Evolutionary conservation across 1,139 yeast genomes (phyloP), one percentile per base, ranked within the genome.

Genomic region (Eremothecium sinecaudum): DNA sequence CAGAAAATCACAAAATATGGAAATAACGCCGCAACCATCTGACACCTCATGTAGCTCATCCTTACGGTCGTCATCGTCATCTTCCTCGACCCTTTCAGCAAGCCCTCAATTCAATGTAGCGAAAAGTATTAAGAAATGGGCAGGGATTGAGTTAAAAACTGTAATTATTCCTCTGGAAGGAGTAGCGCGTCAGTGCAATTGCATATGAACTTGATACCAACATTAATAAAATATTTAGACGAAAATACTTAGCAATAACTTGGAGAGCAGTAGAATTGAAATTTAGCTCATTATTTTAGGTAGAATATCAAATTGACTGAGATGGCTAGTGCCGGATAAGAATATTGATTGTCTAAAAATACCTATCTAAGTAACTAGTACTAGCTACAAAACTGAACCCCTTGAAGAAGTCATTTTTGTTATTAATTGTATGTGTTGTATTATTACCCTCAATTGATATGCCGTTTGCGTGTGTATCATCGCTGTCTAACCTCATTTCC

Each of bases 401-500:
- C 18, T 58, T 47, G 39, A 64, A 64, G 16, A 52, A 39, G 36
- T 59, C 62, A 10, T 39, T 31, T 4, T 36, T 36, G 4, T 18
- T 14, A 7, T 9, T 12, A 23, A 12, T 6, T 16, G 4, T 10
- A 24, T 42, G 38, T 3, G 33, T 16, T 23, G 24, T 33, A 15
- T 22, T 30, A 5, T 22, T 29, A 2, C 13, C 28, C 10, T 23
- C 18, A 11, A 32, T 28, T 7, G 16, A 24, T 4, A 38, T 35
- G 2, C 34, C 37, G 22, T 34, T 34, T 9, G 25, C 34, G 11
- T 34, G 38, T n/a, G 40, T 35, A 31, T 44, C 42, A 14, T 47
- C 46, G 24, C 49, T 50, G 26, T 55, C 57, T 28, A 55, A 48
- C 15, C 60, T 55, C 82, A 86, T 75, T n/a, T 72, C 75, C 0